These are phyloP conservation scores for Monosporascus sp. DNA, from an alignment of 2,329 filamentous ascomycete species.

Conservation along the genomic window DNA sequence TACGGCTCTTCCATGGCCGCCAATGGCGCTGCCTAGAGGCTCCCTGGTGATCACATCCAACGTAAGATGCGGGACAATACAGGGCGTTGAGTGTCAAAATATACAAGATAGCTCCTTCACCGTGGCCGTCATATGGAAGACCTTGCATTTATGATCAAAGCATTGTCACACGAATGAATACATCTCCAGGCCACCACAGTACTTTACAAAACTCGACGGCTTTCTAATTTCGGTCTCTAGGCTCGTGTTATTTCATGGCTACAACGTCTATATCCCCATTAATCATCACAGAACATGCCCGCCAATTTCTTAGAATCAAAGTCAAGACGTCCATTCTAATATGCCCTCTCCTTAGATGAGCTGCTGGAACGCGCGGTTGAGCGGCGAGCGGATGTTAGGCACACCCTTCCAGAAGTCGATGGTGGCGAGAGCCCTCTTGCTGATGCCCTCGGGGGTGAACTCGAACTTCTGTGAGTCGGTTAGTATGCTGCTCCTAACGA, in stretches of 20 bases:
- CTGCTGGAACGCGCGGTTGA: conserved; percentile 98
- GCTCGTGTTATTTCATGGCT: conserved; percentile 16
- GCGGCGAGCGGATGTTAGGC: conserved; percentile 82
- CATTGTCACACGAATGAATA: background rate
- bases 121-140: no score
- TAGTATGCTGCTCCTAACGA: conserved; percentile 21
- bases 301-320: background rate
- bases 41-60: no score
- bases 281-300: background rate
- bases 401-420: conserved; percentile 97
- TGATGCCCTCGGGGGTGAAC: conserved; percentile 94
- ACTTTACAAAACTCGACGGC: background rate
- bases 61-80: no score
- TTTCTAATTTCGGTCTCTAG: conserved; percentile 6
- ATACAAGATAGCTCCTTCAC: no score
- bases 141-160: no score
- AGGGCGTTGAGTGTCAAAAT: no score
- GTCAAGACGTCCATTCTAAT: background rate
- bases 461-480: conserved; percentile 78
- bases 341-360: conserved; percentile 61
- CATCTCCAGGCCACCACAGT: background rate
- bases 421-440: conserved; percentile 89
- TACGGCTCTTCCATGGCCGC: no score
- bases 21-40: no score
- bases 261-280: conserved; percentile 20